Percentiles rank a stretch among this genome's conserved stretches.
Conservation (phyloP, 1,284 basidiomycete genomes). For the Fistulina hepatica region DNA sequence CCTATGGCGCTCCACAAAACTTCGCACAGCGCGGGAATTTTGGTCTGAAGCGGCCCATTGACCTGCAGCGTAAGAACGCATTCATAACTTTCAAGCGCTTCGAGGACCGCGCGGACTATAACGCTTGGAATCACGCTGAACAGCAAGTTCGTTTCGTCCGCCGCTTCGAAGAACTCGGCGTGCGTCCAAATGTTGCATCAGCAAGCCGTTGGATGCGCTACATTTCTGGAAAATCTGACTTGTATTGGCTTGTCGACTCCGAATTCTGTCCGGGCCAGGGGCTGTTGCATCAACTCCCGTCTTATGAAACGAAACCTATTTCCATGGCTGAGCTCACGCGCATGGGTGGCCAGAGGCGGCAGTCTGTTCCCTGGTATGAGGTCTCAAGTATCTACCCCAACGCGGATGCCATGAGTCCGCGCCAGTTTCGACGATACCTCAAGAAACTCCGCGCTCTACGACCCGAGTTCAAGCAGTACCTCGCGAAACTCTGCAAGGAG, state of each 20-base stretch:
- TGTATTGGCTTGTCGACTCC: constrained; percentile 36
- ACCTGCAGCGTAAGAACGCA: constrained; percentile 49
- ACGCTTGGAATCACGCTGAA: constrained; percentile 62
- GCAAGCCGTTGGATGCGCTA: constrained; percentile 26
- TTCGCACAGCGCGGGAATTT: constrained; percentile 65
- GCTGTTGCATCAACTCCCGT: constrained; percentile 13
- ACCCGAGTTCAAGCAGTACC: constrained; percentile 41
- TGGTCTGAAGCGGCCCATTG: constrained; percentile 68
- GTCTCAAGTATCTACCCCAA: constrained; percentile 25
- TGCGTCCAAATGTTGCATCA: constrained; percentile 24
- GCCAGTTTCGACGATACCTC: constrained; percentile 50
- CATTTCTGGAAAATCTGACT: constrained; percentile 22
- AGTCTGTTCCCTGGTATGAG: constrained; percentile 10
- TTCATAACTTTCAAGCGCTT: constrained; percentile 48
- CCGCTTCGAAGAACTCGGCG: constrained; percentile 53
- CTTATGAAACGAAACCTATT: constrained; percentile 4
- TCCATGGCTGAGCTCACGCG: not conserved
- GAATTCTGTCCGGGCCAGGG: constrained; percentile 27
- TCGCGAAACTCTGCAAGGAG: constrained; percentile 20
- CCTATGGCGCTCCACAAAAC: constrained; percentile 57
- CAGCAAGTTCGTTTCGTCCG: constrained; percentile 51
- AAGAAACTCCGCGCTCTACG: constrained; percentile 41
- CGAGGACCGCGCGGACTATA: constrained; percentile 62
- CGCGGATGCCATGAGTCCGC: constrained; percentile 34
- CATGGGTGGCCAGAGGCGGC: constrained; percentile 1